Percentiles rank a stretch among this genome's conserved stretches.
phyloP scores from a whole-genome alignment of 106 monocot genomes.

The Acorus calamus region DNA sequence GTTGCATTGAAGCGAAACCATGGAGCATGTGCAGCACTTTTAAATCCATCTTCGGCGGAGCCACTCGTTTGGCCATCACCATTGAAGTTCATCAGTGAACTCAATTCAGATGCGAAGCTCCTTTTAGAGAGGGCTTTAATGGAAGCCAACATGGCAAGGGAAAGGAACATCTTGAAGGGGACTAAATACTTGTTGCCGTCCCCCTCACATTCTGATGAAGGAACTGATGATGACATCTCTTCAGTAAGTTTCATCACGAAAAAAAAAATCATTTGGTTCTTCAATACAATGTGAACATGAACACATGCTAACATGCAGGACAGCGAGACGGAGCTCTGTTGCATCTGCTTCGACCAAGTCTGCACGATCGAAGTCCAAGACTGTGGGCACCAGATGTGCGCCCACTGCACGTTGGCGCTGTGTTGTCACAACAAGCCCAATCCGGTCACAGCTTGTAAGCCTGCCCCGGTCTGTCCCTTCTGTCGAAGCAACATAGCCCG shows the following conservation, averaged over 20 bases:
- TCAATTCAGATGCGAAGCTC: slow-evolving; percentile 13
- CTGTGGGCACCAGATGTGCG: slow-evolving; percentile 97
- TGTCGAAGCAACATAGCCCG: slow-evolving; percentile 71
- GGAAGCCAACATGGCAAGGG: slow-evolving; percentile 14
- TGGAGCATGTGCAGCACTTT: slow-evolving; percentile 11
- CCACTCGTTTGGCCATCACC: slow-evolving; percentile 15
- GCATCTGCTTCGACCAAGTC: slow-evolving; percentile 88
- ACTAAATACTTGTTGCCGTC: background rate
- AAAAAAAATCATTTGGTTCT: too few relatives aligned
- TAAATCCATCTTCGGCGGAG: slow-evolving; percentile 15
- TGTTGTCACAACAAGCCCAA: slow-evolving; percentile 93
- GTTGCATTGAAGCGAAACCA: slow-evolving; percentile 11
- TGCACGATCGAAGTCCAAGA: slow-evolving; percentile 82
- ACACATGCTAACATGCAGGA: slow-evolving; percentile 17
- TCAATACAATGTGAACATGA: too few relatives aligned
- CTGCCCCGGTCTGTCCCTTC: slow-evolving; percentile 73
- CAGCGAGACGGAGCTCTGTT: slow-evolving; percentile 54
- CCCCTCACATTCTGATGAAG: slow-evolving; percentile 6
- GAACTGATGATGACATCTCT: slow-evolving; percentile 1
- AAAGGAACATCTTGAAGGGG: slow-evolving; percentile 10
- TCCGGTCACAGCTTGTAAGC: slow-evolving; percentile 26
- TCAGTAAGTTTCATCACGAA: background rate
- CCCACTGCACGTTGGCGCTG: slow-evolving; percentile 72
- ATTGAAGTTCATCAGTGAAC: slow-evolving; percentile 12
- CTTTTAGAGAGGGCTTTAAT: slow-evolving; percentile 9